Base-by-base conservation (phyloP, 352 stramenopile species). In the Phytophthora sp. region DNA sequence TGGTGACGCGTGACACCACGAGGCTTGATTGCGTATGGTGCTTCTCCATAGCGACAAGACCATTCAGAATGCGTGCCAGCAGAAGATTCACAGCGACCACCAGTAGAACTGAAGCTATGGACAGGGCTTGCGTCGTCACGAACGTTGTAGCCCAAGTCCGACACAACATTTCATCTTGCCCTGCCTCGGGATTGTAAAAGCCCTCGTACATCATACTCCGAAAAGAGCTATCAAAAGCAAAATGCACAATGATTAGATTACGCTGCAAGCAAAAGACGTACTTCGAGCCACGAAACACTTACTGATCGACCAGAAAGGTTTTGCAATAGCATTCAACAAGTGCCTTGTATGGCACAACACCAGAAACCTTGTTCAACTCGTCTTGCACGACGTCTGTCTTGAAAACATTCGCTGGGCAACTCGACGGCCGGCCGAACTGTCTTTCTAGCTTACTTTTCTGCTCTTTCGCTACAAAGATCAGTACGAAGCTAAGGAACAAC, bases 261-360 rank as follows among this genome's bases (percentile, higher is more conserved):
- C 42, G n/a, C 7, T 2, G 10, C 31, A 10, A n/a, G n/a, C n/a
- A n/a, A n/a, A n/a, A n/a, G n/a, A n/a, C n/a, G n/a, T n/a, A n/a
- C n/a, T n/a, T n/a, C n/a, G n/a, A n/a, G n/a, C n/a, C n/a, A n/a
- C n/a, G n/a, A n/a, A n/a, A n/a, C n/a, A 69, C 69, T 35, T 70
- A 87, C 58, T 89, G 57, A 13, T 70, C 51, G 17, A 54, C 53
- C 17, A 93, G 71, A 12, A 82, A 57, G 30, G 61, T 79, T 56
- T 89, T 89, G 72, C 84, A 95, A 59, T 79, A 93, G 69, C 87
- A 95, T 66, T 92, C 84, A 24, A 95, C 77, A 27, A 95, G 74
- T 15, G 69, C 72, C 44, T 92, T 91, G 72, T 92, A 92, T 3
- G 80, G 76, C 39, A 82, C 69, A 18, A 88, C 46, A 0, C 63